phyloP scores from a whole-genome alignment of 2,329 filamentous ascomycete genomes.

The Diaporthe sp. region DNA sequence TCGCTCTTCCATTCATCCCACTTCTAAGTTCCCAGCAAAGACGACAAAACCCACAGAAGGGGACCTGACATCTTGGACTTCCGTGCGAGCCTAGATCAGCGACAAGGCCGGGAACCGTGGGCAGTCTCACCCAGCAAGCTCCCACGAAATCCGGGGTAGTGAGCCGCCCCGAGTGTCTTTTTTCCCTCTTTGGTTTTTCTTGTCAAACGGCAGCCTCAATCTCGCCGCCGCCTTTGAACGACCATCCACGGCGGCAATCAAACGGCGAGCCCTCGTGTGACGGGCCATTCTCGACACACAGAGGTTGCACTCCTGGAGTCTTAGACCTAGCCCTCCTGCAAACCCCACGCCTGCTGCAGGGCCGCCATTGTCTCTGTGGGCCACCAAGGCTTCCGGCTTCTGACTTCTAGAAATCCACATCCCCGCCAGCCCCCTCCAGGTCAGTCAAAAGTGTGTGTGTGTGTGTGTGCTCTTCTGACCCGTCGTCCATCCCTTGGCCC shows the following conservation, averaged over 20 bases:
- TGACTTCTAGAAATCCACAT: conserved; percentile 28
- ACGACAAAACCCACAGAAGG: conserved; percentile 37
- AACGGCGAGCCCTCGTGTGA: conserved; percentile 33
- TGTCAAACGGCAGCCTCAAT: conserved; percentile 29
- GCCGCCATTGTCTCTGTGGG: conserved; percentile 33
- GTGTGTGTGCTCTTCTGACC: conserved; percentile 1
- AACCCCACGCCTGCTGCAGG: conserved; percentile 37
- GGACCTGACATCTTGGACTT: conserved; percentile 27
- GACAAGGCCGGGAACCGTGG: conserved; percentile 36
- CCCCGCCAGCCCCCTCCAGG: conserved; percentile 36
- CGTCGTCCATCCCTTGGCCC: background rate
- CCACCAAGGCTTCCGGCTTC: conserved; percentile 1
- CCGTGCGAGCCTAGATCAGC: conserved; percentile 33
- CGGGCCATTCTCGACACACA: conserved; percentile 14
- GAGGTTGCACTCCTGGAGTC: conserved; percentile 33
- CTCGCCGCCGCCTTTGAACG: conserved; percentile 22
- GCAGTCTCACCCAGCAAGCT: conserved; percentile 36
- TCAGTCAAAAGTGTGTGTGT: conserved; percentile 19
- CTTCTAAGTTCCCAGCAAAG: conserved; percentile 32
- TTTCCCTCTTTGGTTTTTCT: conserved; percentile 15
- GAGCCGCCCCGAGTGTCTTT: conserved; percentile 2
- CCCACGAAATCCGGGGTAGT: conserved; percentile 34
- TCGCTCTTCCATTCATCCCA: conserved; percentile 41
- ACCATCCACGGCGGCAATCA: conserved; percentile 31
- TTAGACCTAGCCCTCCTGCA: conserved; percentile 19